These are phyloP conservation scores for Taphrina confusa DNA, from an alignment of 1,139 yeast genomes.

Conservation along the genomic window DNA sequence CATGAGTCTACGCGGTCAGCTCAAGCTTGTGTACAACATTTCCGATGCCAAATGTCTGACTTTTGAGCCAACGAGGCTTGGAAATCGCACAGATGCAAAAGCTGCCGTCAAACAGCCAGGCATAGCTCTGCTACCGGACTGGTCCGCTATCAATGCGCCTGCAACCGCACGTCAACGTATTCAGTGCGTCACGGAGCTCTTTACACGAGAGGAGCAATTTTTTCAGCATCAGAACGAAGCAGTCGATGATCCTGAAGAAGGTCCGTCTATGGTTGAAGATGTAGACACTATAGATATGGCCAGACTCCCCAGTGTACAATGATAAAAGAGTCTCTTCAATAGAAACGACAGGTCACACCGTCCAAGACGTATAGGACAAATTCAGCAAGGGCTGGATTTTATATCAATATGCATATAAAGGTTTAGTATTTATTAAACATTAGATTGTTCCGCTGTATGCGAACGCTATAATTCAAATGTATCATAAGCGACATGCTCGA, in stretches of 20 bases:
- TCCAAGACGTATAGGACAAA: no score
- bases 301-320: neutral
- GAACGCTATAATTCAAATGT: no score
- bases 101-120: constrained; percentile 21
- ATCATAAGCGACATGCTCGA: no score
- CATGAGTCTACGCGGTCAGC: constrained; percentile 18
- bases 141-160: constrained; percentile 8
- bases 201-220: neutral
- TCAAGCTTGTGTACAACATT: constrained; percentile 29
- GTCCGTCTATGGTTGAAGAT: neutral
- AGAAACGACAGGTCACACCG: no score
- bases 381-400: no score
- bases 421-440: no score
- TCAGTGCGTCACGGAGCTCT: neutral
- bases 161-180: constrained; percentile 11
- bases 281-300: neutral
- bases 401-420: no score
- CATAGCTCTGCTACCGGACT: constrained; percentile 6
- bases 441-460: no score
- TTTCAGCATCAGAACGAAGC: neutral
- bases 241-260: neutral
- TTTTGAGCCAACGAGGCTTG: constrained; percentile 31
- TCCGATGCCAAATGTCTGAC: constrained; percentile 36
- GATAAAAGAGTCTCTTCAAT: no score
- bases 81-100: constrained; percentile 29